Evolutionary conservation across 2,329 filamentous ascomycete genomes (phyloP).

Genomic region (Penicillium sp.): DNA sequence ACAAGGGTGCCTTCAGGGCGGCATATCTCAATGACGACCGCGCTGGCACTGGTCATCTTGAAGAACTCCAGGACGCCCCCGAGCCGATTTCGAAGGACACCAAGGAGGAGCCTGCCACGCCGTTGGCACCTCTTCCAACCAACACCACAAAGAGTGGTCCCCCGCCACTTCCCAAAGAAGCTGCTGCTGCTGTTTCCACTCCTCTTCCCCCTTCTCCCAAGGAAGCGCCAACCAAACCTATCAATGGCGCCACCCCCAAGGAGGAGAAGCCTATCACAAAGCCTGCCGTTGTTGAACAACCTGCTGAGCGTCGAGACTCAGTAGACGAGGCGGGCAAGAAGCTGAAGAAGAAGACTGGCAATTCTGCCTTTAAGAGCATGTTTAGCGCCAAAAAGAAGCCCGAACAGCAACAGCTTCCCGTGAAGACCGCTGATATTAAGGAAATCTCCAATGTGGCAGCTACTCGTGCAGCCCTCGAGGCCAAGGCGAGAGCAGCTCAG

Average conservation of each 20-base stretch:
- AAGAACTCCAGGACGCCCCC: slow-evolving; percentile 42
- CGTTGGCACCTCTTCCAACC: slow-evolving; percentile 24
- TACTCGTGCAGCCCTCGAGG: slow-evolving; percentile 45
- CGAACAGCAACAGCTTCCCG: slow-evolving; percentile 31
- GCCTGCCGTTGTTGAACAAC: slow-evolving; percentile 22
- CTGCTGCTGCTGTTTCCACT: slow-evolving; percentile 18
- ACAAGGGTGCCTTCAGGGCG: slow-evolving; percentile 80
- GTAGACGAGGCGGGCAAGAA: slow-evolving; percentile 42
- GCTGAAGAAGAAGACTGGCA: slow-evolving; percentile 45
- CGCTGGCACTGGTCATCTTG: slow-evolving; percentile 65
- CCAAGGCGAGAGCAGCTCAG: slow-evolving; percentile 37
- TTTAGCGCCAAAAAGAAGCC: slow-evolving; percentile 45
- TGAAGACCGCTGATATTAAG: slow-evolving; percentile 35
- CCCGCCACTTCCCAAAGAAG: slow-evolving; percentile 35
- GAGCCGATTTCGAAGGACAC: slow-evolving; percentile 17
- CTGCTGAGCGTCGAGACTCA: slow-evolving; percentile 34
- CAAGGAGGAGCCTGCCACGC: slow-evolving; percentile 37
- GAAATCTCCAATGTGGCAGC: slow-evolving; percentile 43
- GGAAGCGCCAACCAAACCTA: slow-evolving; percentile 25
- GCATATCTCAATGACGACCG: slow-evolving; percentile 76
- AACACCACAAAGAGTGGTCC: slow-evolving; percentile 32
- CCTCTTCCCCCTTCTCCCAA: slow-evolving; percentile 29
- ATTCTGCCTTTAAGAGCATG: slow-evolving; percentile 46
- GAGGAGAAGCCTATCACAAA: slow-evolving; percentile 22
- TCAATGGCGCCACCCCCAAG: slow-evolving; percentile 14